These are phyloP conservation scores for Triangularia setosa DNA, from an alignment of 2,329 filamentous ascomycete genomes.

Conservation along the genomic window DNA sequence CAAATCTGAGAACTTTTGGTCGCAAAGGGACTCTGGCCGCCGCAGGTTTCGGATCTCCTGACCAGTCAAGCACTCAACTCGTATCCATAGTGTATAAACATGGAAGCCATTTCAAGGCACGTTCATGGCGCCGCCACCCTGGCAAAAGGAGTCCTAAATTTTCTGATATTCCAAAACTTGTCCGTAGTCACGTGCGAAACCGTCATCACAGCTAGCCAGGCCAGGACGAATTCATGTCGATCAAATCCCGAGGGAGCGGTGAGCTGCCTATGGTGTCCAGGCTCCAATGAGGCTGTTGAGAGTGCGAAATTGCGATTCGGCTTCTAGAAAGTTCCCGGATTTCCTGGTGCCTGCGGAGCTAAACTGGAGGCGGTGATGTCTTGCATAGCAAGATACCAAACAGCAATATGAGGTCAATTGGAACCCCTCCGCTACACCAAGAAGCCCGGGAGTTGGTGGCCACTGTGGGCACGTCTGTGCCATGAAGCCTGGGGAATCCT, in stretches of 20 bases:
- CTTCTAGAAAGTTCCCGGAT: not conserved
- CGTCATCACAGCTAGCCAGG: not conserved
- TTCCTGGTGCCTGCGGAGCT: not conserved
- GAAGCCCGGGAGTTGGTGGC: not conserved
- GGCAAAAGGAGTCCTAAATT: not conserved
- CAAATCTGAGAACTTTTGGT: not conserved
- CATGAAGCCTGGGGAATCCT: constrained; percentile 5
- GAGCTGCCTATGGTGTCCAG: not conserved
- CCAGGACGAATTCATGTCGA: not conserved
- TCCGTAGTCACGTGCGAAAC: constrained; percentile 6
- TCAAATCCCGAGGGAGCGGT: constrained; percentile 2
- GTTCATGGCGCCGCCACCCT: not conserved
- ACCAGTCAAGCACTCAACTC: not conserved
- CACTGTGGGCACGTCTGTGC: not conserved
- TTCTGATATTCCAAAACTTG: not conserved
- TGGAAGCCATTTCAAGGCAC: not conserved
- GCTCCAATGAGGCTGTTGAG: not conserved
- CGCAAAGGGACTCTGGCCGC: not conserved
- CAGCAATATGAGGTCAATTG: not conserved
- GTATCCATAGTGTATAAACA: not conserved
- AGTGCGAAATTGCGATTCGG: not conserved
- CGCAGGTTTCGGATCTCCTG: not conserved
- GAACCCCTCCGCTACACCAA: not conserved
- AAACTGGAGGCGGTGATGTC: not conserved
- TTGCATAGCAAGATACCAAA: not conserved